Evolutionary conservation across 805 yeast species (phyloP), one percentile per base, ranked within the genome.

Genomic region (Candida odintsovae): DNA sequence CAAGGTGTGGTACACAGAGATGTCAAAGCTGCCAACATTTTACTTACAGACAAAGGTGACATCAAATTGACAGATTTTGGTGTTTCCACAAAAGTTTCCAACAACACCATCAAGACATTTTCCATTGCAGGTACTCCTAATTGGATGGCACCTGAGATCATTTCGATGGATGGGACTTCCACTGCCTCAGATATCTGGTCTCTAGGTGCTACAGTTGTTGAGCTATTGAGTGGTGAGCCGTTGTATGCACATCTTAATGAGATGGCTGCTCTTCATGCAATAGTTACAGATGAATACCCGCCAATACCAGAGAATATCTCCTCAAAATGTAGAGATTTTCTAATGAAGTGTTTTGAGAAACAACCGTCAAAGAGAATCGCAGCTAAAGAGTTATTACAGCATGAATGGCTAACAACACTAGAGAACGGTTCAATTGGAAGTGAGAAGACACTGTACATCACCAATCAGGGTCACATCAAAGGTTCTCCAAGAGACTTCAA

Each of bases 131-230:
- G 99, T 2, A 89, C 98, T 0, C 95, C 97, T 0, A 86, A 92
- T 61, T 94, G 98, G 98, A 90, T 94, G 97, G 97, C 99, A 0
- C 99, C 99, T 0, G 99, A 94, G 61, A 82, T 95, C 2, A 86
- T 94, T 4, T 72, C 83, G 38, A 82, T 89, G 55, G 86, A 84
- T 57, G 95, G 95, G 3, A 85, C 92, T 2, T 83, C 95, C 10
- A 80, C 92, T 0, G 85, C 95, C 2, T 87, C 96, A 3, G 99
- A 94, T 67, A 78, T 86, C 25, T 86, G 94, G 98, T 86, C 96
- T 8, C 65, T 94, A 23, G 99, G 98, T 3, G 95, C 97, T n/a
- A 92, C 98, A 0, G 77, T 90, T 3, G 78, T 92, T 2, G 99
- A 94, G 63, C 70, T 94, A 38, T 69, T 88, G 43, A 84, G 96